Evolutionary conservation across 73 alveolate genomes (phyloP).

Genomic region (Durusdinium trenchii): DNA sequence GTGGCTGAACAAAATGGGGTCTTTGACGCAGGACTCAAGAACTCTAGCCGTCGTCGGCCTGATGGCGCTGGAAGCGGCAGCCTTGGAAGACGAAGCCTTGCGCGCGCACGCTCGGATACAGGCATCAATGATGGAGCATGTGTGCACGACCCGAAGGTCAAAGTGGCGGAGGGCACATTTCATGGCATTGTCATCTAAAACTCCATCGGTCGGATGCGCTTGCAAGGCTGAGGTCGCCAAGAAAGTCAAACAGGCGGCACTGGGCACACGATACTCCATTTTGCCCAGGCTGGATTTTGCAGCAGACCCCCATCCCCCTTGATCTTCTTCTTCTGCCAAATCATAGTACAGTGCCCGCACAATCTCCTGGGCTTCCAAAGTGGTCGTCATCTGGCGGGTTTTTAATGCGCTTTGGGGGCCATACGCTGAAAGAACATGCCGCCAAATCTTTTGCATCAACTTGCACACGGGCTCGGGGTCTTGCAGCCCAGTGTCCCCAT

Average conservation of each 20-base stretch:
- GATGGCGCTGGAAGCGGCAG: background rate
- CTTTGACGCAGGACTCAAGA: background rate
- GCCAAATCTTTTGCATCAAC: background rate
- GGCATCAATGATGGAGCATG: background rate
- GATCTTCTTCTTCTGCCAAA: background rate
- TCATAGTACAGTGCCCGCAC: background rate
- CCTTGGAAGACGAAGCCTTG: background rate
- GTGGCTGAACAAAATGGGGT: background rate
- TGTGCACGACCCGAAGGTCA: background rate
- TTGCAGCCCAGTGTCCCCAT: background rate
- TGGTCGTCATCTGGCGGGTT: background rate
- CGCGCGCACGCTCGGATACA: background rate
- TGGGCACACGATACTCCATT: conserved; percentile 41
- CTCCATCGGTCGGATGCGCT: no score
- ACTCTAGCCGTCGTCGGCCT: background rate
- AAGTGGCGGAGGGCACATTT: background rate
- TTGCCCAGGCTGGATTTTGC: background rate
- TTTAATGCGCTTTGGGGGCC: background rate
- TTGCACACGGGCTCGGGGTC: background rate
- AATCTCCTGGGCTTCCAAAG: background rate
- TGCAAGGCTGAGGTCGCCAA: background rate
- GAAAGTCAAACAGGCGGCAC: background rate
- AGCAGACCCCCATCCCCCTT: conserved; percentile 20
- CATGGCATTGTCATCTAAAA: background rate
- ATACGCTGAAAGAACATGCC: background rate